Percentiles rank a stretch among this genome's conserved stretches.
phyloP scores from a whole-genome alignment of 768 basidiomycete genomes.

The Podaxis sp. region DNA sequence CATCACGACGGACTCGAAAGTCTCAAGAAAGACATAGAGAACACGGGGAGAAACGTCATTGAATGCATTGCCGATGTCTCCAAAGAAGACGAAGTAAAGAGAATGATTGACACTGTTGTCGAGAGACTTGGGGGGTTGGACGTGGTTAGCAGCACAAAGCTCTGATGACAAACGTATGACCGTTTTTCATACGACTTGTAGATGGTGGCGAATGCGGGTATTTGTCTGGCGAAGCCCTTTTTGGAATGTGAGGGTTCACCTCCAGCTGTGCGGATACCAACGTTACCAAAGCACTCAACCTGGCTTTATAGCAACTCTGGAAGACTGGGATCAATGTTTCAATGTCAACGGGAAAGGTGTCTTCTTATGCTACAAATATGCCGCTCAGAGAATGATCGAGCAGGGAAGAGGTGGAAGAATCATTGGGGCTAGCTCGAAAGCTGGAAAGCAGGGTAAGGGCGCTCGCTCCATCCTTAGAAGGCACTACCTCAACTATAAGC shows the following conservation, averaged over 20 bases:
- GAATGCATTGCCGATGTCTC: conserved; percentile 36
- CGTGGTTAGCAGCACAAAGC: conserved; percentile 33
- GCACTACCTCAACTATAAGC: conserved; percentile 15
- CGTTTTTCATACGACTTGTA: conserved; percentile 12
- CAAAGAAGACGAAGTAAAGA: conserved; percentile 38
- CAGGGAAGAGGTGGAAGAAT: conserved; percentile 55
- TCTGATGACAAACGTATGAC: background rate
- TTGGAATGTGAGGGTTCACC: conserved; percentile 19
- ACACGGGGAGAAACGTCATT: conserved; percentile 22
- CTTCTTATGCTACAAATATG: conserved; percentile 65
- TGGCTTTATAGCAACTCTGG: conserved; percentile 27
- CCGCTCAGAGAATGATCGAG: conserved; percentile 59
- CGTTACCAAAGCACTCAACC: background rate
- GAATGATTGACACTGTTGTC: conserved; percentile 32
- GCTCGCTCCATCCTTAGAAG: conserved; percentile 8
- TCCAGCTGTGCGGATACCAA: background rate
- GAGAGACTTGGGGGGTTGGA: conserved; percentile 42
- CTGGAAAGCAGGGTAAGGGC: conserved; percentile 27
- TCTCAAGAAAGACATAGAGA: conserved; percentile 26
- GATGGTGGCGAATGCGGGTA: conserved; percentile 49
- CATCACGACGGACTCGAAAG: conserved; percentile 26
- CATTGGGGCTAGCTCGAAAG: conserved; percentile 40
- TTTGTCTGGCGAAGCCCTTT: conserved; percentile 19
- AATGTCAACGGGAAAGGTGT: conserved; percentile 55
- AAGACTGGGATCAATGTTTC: conserved; percentile 40